Conservation (phyloP, 768 basidiomycete species). For the Suillus subaureus region DNA sequence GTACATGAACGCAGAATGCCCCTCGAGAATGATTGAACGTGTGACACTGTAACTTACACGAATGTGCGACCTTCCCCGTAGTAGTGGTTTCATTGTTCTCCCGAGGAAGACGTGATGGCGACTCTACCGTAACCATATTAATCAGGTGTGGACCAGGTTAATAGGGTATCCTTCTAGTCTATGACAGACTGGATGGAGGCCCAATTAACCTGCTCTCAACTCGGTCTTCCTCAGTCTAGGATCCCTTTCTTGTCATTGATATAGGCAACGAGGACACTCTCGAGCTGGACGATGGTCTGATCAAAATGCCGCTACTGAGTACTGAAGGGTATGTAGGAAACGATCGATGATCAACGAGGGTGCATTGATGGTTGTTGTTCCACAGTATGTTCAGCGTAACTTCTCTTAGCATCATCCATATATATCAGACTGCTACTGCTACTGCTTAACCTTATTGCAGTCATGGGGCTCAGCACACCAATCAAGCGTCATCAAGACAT, state of each 20-base stretch:
- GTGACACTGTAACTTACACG: neutral
- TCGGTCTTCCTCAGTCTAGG: neutral
- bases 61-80: neutral
- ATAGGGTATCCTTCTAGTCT: neutral
- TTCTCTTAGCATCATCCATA: too few species aligned
- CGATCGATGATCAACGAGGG: too few species aligned
- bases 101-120: neutral
- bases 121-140: too few species aligned
- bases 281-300: neutral
- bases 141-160: neutral
- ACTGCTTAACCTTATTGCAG: too few species aligned
- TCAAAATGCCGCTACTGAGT: neutral
- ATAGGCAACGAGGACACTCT: neutral
- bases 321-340: too few species aligned
- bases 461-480: too few species aligned
- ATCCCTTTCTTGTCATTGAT: neutral
- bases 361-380: too few species aligned
- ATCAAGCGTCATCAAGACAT: too few species aligned
- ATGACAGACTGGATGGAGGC: neutral
- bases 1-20: neutral
- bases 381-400: too few species aligned
- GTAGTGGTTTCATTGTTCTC: neutral
- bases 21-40: neutral
- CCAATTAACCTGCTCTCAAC: neutral
- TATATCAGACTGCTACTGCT: too few species aligned